phyloP scores from a whole-genome alignment of 805 yeast genomes.

The Torulaspora indica region DNA sequence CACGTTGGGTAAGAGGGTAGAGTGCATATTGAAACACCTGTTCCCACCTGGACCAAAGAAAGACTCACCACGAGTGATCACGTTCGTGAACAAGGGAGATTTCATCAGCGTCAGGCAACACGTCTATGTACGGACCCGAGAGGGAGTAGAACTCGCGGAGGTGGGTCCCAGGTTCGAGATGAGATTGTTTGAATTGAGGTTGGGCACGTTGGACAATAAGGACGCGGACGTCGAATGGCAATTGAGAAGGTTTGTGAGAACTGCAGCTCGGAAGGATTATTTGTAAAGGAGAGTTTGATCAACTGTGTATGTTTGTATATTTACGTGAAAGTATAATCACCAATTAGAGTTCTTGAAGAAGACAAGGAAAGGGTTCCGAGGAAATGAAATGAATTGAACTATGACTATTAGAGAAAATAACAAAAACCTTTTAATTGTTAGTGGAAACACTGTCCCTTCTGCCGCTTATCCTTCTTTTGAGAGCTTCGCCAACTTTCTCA shows the following conservation, averaged over 20 bases:
- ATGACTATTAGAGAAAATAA: constrained; percentile 1
- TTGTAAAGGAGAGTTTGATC: constrained; percentile 33
- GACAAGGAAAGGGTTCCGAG: neutral
- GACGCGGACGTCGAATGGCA: constrained; percentile 99
- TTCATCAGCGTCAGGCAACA: constrained; percentile 94
- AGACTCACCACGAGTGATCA: constrained; percentile 85
- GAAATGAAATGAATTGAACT: neutral
- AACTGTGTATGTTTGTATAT: constrained; percentile 1
- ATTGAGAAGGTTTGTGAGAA: constrained; percentile 84
- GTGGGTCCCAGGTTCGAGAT: constrained; percentile 98
- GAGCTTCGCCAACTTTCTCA: constrained; percentile 26
- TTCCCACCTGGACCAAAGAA: constrained; percentile 97
- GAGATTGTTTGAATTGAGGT: constrained; percentile 80
- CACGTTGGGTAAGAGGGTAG: constrained; percentile 77
- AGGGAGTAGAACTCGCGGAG: constrained; percentile 86
- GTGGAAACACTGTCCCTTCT: constrained; percentile 4
- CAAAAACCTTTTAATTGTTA: neutral
- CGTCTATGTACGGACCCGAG: constrained; percentile 83
- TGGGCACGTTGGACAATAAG: constrained; percentile 90
- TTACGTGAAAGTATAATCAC: constrained; percentile 1
- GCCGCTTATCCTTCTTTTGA: constrained; percentile 23
- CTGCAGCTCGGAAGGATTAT: constrained; percentile 93
- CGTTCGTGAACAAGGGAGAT: constrained; percentile 87
- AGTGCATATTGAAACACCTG: constrained; percentile 72
- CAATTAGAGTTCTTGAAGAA: neutral